Evolutionary conservation across 2,329 filamentous ascomycete species (phyloP), one percentile per base, ranked within the genome.

Genomic region (Aspergillus sp.): DNA sequence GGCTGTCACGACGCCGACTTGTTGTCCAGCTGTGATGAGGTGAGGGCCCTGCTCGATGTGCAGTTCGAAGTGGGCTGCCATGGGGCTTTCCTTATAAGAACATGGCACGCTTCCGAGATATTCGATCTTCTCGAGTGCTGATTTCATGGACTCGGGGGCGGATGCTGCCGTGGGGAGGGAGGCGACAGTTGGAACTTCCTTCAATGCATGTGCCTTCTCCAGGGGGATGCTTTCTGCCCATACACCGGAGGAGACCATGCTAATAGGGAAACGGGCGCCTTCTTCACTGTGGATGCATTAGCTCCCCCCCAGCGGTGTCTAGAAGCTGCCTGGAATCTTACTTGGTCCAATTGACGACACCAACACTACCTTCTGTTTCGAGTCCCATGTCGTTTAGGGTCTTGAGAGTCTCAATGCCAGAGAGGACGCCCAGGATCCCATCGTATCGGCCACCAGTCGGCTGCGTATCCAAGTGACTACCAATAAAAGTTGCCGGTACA

Each of bases 1-100:
- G 2, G 88, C 89, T 33, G 83, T 82, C 4, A 93, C 90, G 6
- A 90, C 82, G 21, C 88, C 87, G 52, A 93, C 82, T 54, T 86
- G 86, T 62, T 86, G 81, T 24, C 80, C 75, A 27, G 82, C 79
- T 15, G 80, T 80, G 66, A 93, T 86, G 1, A 96, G 80, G 35
- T 91, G 84, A 0, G 90, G 90, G 0, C 90, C 90, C 70, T 96
- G 91, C 70, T 96, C 91, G 53, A 93, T 93, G 68, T 95, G 90
- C 9, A 95, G 80, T 72, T 93, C 90, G 66, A 93, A 93, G 71
- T 93, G 90, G 0, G 89, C 90, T 0, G 84, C 88, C 74, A 92
- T 85, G 0, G 88, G 88, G 15, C 82, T 84, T 33, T 80, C 77
- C 60, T 81, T 77, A 70, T 88, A 80, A 53, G 79, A 85, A 21